Evolutionary conservation across 2,329 filamentous ascomycete genomes (phyloP).

Genomic region (Clathrospora elynae): DNA sequence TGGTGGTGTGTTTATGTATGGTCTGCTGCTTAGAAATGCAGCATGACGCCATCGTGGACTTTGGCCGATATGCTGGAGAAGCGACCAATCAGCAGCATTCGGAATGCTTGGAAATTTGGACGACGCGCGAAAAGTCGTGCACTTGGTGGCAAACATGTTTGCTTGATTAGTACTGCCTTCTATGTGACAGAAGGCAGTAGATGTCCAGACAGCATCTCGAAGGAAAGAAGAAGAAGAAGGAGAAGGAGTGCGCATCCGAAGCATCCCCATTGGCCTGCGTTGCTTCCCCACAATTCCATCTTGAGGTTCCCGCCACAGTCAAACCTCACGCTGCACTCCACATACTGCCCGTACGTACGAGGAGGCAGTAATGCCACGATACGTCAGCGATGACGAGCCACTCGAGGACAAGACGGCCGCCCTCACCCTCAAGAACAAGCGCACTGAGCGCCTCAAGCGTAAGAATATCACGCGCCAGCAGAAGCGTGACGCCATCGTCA

Average conservation of each 20-base stretch:
- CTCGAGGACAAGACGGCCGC: slow-evolving; percentile 58
- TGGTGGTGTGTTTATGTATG: slow-evolving; percentile 16
- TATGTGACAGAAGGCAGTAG: no score
- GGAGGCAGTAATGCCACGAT: slow-evolving; percentile 35
- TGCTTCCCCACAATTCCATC: no score
- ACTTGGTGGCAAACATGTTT: slow-evolving; percentile 9
- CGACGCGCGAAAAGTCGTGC: neutral
- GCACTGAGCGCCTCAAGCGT: slow-evolving; percentile 56
- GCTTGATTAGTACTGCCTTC: no score
- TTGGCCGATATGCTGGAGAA: slow-evolving; percentile 16
- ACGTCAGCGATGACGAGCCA: slow-evolving; percentile 48
- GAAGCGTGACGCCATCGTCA: slow-evolving; percentile 40
- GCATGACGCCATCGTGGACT: slow-evolving; percentile 27
- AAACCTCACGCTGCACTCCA: no score
- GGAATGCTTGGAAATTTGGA: neutral
- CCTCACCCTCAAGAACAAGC: slow-evolving; percentile 58
- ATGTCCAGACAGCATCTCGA: no score
- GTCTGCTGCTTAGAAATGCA: slow-evolving; percentile 34
- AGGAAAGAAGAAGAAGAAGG: no score
- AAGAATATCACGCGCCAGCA: slow-evolving; percentile 41
- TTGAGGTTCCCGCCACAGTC: no score
- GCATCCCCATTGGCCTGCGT: no score
- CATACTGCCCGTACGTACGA: no score
- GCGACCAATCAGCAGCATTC: slow-evolving; percentile 22
- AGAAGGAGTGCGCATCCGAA: no score